Conservation (phyloP, 352 stramenopile genomes). For the Phytophthora cajani region DNA sequence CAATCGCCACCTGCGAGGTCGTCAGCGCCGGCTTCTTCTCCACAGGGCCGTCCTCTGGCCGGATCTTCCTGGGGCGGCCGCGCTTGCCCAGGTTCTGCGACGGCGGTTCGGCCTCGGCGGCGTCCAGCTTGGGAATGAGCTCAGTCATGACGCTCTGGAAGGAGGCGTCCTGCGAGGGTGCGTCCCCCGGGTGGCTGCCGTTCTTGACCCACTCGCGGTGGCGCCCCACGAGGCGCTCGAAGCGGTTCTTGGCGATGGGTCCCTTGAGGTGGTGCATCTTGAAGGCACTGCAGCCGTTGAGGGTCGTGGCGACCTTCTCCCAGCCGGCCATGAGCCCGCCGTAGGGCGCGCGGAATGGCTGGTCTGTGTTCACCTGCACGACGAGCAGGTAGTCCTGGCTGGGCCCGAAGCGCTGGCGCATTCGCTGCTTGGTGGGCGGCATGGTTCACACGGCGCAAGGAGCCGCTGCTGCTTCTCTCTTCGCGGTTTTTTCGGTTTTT, state of each 20-base stretch:
- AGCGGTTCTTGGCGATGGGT: slow-evolving; percentile 47
- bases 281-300: slow-evolving; percentile 42
- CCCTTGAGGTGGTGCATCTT: slow-evolving; percentile 49
- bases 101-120: slow-evolving; percentile 30
- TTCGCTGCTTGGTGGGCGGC: slow-evolving; percentile 38
- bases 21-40: slow-evolving; percentile 18
- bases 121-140: slow-evolving; percentile 39
- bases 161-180: slow-evolving; percentile 27
- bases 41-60: slow-evolving; percentile 1
- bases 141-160: slow-evolving; percentile 41
- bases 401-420: slow-evolving; percentile 38
- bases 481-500: slow-evolving; percentile 28
- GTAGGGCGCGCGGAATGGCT: slow-evolving; percentile 36
- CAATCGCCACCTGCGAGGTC: slow-evolving; percentile 20
- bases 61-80: slow-evolving; percentile 38
- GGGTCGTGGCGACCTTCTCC: slow-evolving; percentile 43
- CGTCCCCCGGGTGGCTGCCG: slow-evolving; percentile 25
- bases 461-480: slow-evolving; percentile 5
- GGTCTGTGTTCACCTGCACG: slow-evolving; percentile 41
- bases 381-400: slow-evolving; percentile 43
- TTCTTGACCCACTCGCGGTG: slow-evolving; percentile 37
- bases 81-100: slow-evolving; percentile 34
- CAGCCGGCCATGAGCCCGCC: slow-evolving; percentile 39
- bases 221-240: slow-evolving; percentile 38
- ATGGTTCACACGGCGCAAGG: slow-evolving; percentile 3